These are phyloP conservation scores for Escallonia rubra DNA, from an alignment of 129 eudicot species.

Conservation along the genomic window DNA sequence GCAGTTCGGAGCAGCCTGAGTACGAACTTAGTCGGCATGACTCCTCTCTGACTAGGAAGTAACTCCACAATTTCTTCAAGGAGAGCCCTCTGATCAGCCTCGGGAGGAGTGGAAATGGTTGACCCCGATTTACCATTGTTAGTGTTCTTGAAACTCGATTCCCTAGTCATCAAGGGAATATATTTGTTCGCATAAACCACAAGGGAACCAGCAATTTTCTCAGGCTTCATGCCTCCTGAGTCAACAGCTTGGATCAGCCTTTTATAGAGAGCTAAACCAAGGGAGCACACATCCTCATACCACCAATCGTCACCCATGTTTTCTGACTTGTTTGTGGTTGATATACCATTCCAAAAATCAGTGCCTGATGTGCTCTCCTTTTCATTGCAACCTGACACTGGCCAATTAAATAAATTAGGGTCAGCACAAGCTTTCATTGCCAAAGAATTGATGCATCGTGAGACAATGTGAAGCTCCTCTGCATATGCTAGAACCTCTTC, in stretches of 20 bases:
- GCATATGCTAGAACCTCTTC: conserved; percentile 64
- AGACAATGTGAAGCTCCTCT: conserved; percentile 61
- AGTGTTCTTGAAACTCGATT: conserved; percentile 40
- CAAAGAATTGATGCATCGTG: conserved; percentile 68
- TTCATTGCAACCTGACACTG: conserved; percentile 23
- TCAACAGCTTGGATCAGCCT: conserved; percentile 57
- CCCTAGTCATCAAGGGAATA: conserved; percentile 53
- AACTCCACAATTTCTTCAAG: conserved; percentile 72
- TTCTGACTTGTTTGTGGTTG: conserved; percentile 26
- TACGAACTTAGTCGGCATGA: conserved; percentile 52
- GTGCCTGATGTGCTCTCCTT: conserved; percentile 13
- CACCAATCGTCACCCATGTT: conserved; percentile 53
- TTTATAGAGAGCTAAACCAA: conserved; percentile 53
- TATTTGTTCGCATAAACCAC: conserved; percentile 54
- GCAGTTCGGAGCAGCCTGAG: conserved; percentile 52
- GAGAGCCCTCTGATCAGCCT: conserved; percentile 64
- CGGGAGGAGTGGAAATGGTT: conserved; percentile 40
- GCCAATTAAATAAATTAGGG: conserved; percentile 36
- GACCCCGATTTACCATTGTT: conserved; percentile 28
- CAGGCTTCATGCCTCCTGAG: conserved; percentile 58
- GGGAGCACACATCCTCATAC: conserved; percentile 74
- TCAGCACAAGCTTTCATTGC: conserved; percentile 67
- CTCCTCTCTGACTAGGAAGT: conserved; percentile 57
- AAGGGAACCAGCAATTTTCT: conserved; percentile 57
- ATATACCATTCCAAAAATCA: conserved; percentile 56